phyloP scores from a whole-genome alignment of 2,329 filamentous ascomycete species.

The Neofusicoccum laricinum region DNA sequence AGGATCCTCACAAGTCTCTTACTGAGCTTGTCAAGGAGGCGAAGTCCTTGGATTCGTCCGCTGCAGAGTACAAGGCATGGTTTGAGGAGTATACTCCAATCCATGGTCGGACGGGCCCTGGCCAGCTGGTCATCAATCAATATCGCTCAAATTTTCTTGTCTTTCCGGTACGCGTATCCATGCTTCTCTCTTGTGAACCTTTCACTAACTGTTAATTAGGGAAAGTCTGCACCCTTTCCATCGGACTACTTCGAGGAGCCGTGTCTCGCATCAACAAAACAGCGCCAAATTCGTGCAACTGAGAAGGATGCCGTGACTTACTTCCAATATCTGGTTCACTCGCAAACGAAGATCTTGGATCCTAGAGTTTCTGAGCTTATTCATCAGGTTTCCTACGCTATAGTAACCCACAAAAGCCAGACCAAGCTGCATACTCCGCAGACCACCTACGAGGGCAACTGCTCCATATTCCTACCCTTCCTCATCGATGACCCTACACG shows the following conservation, averaged over 20 bases:
- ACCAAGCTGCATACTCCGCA: conserved; percentile 25
- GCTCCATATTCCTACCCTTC: conserved; percentile 61
- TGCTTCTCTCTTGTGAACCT: too few species aligned
- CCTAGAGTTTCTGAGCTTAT: conserved; percentile 34
- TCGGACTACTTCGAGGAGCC: conserved; percentile 11
- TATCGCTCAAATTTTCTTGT: conserved; percentile 20
- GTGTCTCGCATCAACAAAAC: conserved; percentile 15
- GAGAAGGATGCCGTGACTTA: conserved; percentile 48
- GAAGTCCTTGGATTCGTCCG: conserved; percentile 21
- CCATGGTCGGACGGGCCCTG: background rate
- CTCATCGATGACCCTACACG: conserved; percentile 50
- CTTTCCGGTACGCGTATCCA: conserved; percentile 17
- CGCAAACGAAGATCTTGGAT: conserved; percentile 21
- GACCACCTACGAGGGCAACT: background rate
- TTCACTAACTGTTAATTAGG: conserved; percentile 18
- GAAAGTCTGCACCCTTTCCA: conserved; percentile 27
- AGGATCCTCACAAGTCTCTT: conserved; percentile 31
- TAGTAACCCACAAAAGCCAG: conserved; percentile 19
- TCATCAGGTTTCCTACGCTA: conserved; percentile 23
- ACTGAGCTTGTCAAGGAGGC: conserved; percentile 27
- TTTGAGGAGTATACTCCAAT: conserved; percentile 26
- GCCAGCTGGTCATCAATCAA: background rate
- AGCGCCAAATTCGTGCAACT: conserved; percentile 40
- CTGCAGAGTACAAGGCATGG: conserved; percentile 28
- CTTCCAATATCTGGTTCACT: conserved; percentile 40